Base-by-base conservation (phyloP, 2,329 filamentous ascomycete species). In the Elsinoe batatas region DNA sequence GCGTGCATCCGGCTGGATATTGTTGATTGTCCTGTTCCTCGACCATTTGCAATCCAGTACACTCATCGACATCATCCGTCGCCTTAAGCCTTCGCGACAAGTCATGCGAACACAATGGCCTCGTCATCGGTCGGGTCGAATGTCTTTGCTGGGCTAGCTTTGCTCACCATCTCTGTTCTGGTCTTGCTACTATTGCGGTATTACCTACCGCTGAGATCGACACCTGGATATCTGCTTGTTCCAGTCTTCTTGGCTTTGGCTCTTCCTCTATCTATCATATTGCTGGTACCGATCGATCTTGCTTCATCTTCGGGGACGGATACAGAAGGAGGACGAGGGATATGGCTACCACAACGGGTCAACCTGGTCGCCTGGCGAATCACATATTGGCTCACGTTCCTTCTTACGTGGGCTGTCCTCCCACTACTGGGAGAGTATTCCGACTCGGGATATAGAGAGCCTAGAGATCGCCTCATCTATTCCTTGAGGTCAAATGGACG, bases 181-280 rank as follows among this genome's bases (percentile, higher is more conserved):
- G 89, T 93, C 58, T 79, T 98, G 42, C 77, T 96, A 18, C 83
- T 97, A 60, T 77, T 96, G 58, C 86, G 93, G 65, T 84, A 89
- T 74, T 98, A 91, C 72, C 81, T 98, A 8, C 91, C 91, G 2
- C 78, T 98, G 33, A 89, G 93, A 62, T 83, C 85, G 5, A 97
- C 93, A 1, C 91, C 93, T 0, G 88, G 85, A 58, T 96, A 94
- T 71, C 83, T 97, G 51, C 79, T 90, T 51, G 79, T 96, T 1
- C 91, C 93, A 35, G 89, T 98, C 59, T 98, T 98, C 74, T 86
- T 98, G 62, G 89, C 91, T n/a, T 79, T 98, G 63, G 91, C 88
- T 66, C 81, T 98, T 5, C 94, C 93, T 10, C 88, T 89, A 46
- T 91, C 87, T 69, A 91, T 95, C 65, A 82, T 97, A 20, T 77